Percentiles rank a stretch among this genome's conserved stretches.
phyloP scores from a whole-genome alignment of 1,284 basidiomycete species.

The Austroboletus olivaceoglutinosus region DNA sequence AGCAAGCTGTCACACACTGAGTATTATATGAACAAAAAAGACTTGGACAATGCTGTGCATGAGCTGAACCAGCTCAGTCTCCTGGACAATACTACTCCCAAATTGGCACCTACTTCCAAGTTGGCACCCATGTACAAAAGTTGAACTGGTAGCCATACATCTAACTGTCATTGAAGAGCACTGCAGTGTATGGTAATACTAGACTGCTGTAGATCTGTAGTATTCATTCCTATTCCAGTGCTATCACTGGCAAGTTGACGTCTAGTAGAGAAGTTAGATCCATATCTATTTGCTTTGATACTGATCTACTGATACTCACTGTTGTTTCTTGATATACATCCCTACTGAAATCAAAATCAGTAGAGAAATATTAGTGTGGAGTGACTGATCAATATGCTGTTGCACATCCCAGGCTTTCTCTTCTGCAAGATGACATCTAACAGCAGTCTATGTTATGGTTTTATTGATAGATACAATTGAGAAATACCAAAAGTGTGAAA shows the following conservation, averaged over 20 bases:
- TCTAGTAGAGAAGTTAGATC: too few relatives aligned
- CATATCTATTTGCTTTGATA: not conserved
- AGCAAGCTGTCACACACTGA: slow-evolving; percentile 90
- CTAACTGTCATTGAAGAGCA: not conserved
- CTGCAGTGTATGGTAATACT: not conserved
- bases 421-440: not conserved
- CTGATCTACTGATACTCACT: not conserved
- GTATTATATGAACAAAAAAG: slow-evolving; percentile 87
- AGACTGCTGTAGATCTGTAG: not conserved
- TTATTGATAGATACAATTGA: not conserved
- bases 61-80: slow-evolving; percentile 92
- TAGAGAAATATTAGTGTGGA: not conserved
- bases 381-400: not conserved
- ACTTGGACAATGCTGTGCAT: slow-evolving; percentile 86
- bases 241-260: not conserved
- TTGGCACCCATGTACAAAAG: not conserved
- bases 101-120: too few relatives aligned
- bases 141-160: not conserved
- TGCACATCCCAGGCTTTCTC: not conserved
- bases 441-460: not conserved
- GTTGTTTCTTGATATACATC: not conserved
- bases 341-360: not conserved
- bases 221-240: not conserved
- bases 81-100: too few relatives aligned
- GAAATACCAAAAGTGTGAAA: too few relatives aligned